These are phyloP conservation scores for Dictyostelium firmibasis DNA, from an alignment of 78 protist species.

Conservation along the genomic window DNA sequence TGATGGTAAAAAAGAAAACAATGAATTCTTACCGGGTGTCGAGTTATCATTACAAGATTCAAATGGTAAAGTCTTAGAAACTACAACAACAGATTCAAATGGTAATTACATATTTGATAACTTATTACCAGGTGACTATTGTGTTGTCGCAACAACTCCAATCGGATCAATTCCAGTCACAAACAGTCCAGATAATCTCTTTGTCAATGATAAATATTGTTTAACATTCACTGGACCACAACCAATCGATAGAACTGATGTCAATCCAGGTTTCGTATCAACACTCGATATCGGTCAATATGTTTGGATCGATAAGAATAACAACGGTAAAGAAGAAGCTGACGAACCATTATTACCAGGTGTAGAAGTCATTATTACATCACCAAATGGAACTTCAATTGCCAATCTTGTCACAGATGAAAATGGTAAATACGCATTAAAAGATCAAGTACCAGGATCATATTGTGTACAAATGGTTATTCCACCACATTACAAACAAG, in stretches of 20 bases:
- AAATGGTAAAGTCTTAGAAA: not conserved
- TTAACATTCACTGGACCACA: not conserved
- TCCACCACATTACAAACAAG: conserved; percentile 12
- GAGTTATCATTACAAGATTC: not conserved
- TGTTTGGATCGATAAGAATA: conserved; percentile 15
- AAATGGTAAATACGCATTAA: not conserved
- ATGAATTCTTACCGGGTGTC: not conserved
- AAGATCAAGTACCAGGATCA: not conserved
- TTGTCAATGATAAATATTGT: conserved; percentile 3
- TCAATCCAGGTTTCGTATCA: conserved; percentile 12
- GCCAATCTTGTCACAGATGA: not conserved
- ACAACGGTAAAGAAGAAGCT: not conserved
- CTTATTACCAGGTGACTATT: not conserved
- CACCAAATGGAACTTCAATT: conserved; percentile 4
- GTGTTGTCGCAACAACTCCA: not conserved
- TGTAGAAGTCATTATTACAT: not conserved
- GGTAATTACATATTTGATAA: not conserved
- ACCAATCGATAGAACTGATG: not conserved
- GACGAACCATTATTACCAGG: not conserved
- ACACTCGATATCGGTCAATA: not conserved
- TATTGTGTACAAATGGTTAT: conserved; percentile 9
- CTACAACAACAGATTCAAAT: not conserved
- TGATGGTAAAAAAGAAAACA: too few relatives aligned
- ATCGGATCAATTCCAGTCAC: not conserved
- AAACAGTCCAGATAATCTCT: not conserved